phyloP scores from a whole-genome alignment of 768 basidiomycete species.

The Boletus patriciae region DNA sequence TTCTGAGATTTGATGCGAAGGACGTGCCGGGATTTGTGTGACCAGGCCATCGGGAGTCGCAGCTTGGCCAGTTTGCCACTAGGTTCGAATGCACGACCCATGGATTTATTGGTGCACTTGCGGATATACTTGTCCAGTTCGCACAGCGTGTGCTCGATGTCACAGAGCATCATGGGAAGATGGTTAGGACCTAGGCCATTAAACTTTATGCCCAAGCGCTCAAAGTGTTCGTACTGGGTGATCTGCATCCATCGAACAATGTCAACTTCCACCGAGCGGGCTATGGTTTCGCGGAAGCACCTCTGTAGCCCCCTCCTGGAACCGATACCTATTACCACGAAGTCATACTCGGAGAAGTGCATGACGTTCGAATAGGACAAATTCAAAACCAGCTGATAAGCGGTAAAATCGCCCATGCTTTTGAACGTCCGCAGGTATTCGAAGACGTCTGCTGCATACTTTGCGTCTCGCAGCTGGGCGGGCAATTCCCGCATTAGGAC shows the following conservation, averaged over 20 bases:
- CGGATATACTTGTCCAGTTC: slow-evolving; percentile 80
- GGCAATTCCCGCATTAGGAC: slow-evolving; percentile 60
- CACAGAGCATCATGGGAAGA: slow-evolving; percentile 60
- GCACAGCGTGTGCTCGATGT: slow-evolving; percentile 78
- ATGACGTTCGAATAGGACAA: slow-evolving; percentile 57
- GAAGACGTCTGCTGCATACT: slow-evolving; percentile 62
- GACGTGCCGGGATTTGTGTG: slow-evolving; percentile 41
- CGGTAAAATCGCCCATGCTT: slow-evolving; percentile 72
- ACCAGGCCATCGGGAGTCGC: slow-evolving; percentile 57
- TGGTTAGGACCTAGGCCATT: slow-evolving; percentile 48
- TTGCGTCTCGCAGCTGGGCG: slow-evolving; percentile 45
- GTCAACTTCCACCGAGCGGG: slow-evolving; percentile 48
- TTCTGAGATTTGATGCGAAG: slow-evolving; percentile 42
- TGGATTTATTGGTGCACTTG: slow-evolving; percentile 25
- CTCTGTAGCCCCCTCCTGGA: slow-evolving; percentile 64
- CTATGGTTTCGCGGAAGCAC: slow-evolving; percentile 55
- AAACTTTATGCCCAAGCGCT: slow-evolving; percentile 55
- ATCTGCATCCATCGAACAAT: slow-evolving; percentile 64
- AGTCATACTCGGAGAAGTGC: slow-evolving; percentile 66
- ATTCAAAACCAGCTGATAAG: slow-evolving; percentile 65
- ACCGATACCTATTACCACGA: slow-evolving; percentile 69
- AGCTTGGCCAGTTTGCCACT: slow-evolving; percentile 26
- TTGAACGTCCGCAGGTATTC: slow-evolving; percentile 59
- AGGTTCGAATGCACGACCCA: slow-evolving; percentile 40
- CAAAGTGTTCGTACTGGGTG: slow-evolving; percentile 60